Base-by-base conservation (phyloP, 176 grass and related monocot species). In the Secale cereale region DNA sequence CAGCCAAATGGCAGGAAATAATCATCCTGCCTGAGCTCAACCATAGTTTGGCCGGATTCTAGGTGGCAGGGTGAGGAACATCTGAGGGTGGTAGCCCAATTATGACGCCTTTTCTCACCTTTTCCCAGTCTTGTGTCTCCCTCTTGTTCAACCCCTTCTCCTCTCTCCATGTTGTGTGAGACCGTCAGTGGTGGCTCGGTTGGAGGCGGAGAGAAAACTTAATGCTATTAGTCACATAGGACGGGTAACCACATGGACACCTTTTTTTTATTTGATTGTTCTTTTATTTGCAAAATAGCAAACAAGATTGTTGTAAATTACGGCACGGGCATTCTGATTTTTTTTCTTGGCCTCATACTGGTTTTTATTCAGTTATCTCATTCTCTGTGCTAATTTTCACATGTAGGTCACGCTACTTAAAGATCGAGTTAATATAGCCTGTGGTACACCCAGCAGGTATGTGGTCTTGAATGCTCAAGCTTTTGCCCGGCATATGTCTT, bases 391-490 rank as follows among this genome's bases (percentile, higher is more conserved):
- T 69, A 30, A 72, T 59, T 60, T 76, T 81, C 4, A 36, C 26
- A 40, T 83, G 70, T 66, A 98, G 96, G 91, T 76, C 9, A 59
- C 27, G 4, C 87, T 93, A 81, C 93, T 98, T 46, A 89, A 95
- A 67, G 76, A 35, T 78, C 85, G 89, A 86, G 91, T 95, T 78
- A 98, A 98, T 89, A 92, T 95, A 89, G 96, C 93, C 28, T 90
- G 91, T 76, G 96, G 96, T 88, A 98, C 96, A 74, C 96, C 96
- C 74, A 98, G 88, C 91, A 98, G 96, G 96, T 93, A 83, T 72
- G 30, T 61, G 59, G 67, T 57, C 59, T 36, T 79, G 74, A 33
- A 56, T 83, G 76, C 88, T 59, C 33, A 74, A 79, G 62, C 89
- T 70, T 84, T 57, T 29, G 75, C 50, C 26, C 54, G 22, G 76